These are phyloP conservation scores for Platanus orientalis DNA, from an alignment of 164 flowering plant species.

Conservation along the genomic window DNA sequence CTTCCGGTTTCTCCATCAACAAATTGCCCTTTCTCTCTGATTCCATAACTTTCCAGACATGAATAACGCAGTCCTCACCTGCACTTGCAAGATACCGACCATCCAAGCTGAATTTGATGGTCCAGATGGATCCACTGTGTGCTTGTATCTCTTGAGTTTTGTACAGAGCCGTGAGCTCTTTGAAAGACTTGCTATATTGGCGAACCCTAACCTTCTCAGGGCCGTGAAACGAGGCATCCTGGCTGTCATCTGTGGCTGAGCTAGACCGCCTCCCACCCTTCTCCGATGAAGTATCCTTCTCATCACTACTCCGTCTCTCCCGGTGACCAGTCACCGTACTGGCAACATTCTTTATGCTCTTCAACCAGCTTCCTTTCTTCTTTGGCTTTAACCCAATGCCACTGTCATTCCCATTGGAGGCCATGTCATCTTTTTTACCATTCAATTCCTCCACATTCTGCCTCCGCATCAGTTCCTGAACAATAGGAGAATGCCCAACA, in stretches of 20 bases:
- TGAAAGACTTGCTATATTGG: constrained; percentile 82
- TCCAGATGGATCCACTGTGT: constrained; percentile 95
- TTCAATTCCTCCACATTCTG: constrained; percentile 75
- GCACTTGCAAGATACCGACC: constrained; percentile 95
- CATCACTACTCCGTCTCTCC: constrained; percentile 87
- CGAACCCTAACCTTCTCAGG: constrained; percentile 81
- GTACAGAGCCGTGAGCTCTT: constrained; percentile 74
- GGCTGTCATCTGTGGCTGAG: constrained; percentile 97
- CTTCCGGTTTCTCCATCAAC: constrained; percentile 63
- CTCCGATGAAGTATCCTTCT: constrained; percentile 91
- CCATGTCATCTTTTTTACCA: constrained; percentile 33
- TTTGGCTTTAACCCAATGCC: constrained; percentile 43
- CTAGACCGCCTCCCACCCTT: constrained; percentile 93
- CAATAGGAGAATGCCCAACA: constrained; percentile 95
- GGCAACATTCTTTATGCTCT: constrained; percentile 70
- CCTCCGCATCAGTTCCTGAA: constrained; percentile 92
- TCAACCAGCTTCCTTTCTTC: constrained; percentile 85
- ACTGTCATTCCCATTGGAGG: constrained; percentile 27
- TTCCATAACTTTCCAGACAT: constrained; percentile 84
- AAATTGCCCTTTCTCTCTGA: constrained; percentile 85
- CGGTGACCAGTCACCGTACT: constrained; percentile 51
- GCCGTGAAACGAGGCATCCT: constrained; percentile 73
- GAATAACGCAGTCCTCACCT: constrained; percentile 94
- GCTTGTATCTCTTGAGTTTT: constrained; percentile 91
- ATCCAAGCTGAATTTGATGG: constrained; percentile 89